Evolutionary conservation across 2,329 filamentous ascomycete genomes (phyloP), one percentile per base, ranked within the genome.

Genomic region (Talaromyces atroroseus): DNA sequence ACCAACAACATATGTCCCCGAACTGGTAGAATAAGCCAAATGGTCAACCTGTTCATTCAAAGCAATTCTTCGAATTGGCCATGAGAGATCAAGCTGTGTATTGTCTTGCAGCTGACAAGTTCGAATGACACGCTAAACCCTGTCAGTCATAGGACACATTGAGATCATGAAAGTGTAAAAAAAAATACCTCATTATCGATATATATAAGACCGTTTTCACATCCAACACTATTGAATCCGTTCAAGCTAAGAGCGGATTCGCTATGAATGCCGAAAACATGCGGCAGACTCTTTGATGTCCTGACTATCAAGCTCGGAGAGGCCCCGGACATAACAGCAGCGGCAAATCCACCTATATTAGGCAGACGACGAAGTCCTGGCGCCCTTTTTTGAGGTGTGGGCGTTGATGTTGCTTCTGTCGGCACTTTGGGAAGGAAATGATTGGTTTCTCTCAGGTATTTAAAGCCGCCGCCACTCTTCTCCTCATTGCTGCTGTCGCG

Each of bases 241-340:
- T 86, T 89, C 64, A 97, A 79, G 50, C 86, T 84, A 40, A 85
- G 82, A 3, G 92, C 84, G 7, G 82, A 82, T 14, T 80, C 76
- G 0, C 88, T 87, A 59, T 86, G 83, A 1, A 96, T 75, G 11
- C 83, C 80, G n/a, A 95, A 72, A 14, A 96, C 82, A 62, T 84
- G 85, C 0, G 92, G 91, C 5, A 81, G 73, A 52, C 87, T 91
- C 62, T 90, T 88, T 36, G 90, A 82, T 49, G 90, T 90, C 65
- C 89, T 95, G 45, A 96, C 70, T 46, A 99, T 76, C 68, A 97
- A 92, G 57, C 85, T 86, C 0, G 92, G 88, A 0, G 90, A 90
- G 3, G 80, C 73, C 0, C 92, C 92, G 0, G 90, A 86, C 50
- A 96, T 80, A 66, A 96, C 94, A 1, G 97, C 86, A 1, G 88